Evolutionary conservation across 2,329 filamentous ascomycete species (phyloP), one percentile per base, ranked within the genome.

Genomic region (Penicillium aurantiogriseum): DNA sequence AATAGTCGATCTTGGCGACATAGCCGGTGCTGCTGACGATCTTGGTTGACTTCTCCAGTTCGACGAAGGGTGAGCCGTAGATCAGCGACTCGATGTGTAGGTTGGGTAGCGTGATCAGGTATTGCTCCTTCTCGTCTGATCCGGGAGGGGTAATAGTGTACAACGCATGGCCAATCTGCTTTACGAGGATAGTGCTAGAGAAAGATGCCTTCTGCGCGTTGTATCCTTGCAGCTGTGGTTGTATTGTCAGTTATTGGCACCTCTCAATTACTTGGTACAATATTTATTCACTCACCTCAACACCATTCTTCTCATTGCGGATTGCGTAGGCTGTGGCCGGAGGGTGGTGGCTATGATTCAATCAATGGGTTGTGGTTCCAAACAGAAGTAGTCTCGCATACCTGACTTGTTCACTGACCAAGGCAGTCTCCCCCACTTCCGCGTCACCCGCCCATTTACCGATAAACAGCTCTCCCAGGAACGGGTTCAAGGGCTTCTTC

Each of bases 401-500:
- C 85, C 88, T 90, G 72, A 97, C 94, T 82, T 97, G 93, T 79
- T 97, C 93, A 70, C 91, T 96, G 68, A 96, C 84, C 64, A 99
- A 83, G 67, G 89, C 85, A 29, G 94, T 97, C 47, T 87, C 88
- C 56, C 93, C 93, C 52, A 86, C 67, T 13, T 77, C 73, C 27
- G 67, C 85, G 46, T 85, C 83, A 70, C 96, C 90, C 57, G 88
- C 85, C 94, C 94, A 99, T 68, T 87, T 89, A 25, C 93, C 94
- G 29, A 97, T 77, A 77, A 97, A 97, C 35, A 97, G 83, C 79
- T 99, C 93, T 56, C 93, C 93, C 36, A 99, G 79, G 78, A 99
- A 97, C 0, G 94, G 94, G 72, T 99, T 97, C 58, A 99, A 79
- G 2, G 93, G 93, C 81, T 97, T 99, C 86, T 97, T 97, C 81